Evolutionary conservation across 371 early-diverging fungal species (phyloP).

Genomic region (Massospora cicadina): DNA sequence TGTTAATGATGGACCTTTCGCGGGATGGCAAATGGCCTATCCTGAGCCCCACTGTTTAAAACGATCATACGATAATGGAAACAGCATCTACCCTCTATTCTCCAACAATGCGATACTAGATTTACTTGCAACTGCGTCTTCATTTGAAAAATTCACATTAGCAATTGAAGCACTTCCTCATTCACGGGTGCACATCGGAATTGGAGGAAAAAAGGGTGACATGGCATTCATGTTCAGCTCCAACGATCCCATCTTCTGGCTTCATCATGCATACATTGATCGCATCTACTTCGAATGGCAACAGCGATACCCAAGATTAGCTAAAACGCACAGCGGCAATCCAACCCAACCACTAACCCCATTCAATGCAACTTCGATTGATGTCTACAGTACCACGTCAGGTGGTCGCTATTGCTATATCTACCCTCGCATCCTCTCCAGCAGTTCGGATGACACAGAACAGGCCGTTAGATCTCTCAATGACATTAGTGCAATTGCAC

Average conservation of each 20-base stretch:
- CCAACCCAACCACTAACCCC: background rate
- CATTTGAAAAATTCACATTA: slow-evolving; percentile 19
- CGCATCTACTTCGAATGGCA: slow-evolving; percentile 14
- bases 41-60: slow-evolving; percentile 15
- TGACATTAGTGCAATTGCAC: background rate
- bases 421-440: background rate
- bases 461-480: background rate
- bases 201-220: slow-evolving; percentile 24
- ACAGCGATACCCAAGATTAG: background rate
- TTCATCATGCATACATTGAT: slow-evolving; percentile 17
- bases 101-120: background rate
- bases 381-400: background rate
- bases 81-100: background rate
- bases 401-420: slow-evolving; percentile 4
- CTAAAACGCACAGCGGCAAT: background rate
- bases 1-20: background rate
- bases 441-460: background rate
- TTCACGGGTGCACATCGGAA: slow-evolving; percentile 22
- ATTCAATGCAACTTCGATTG: background rate
- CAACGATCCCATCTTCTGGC: slow-evolving; percentile 16
- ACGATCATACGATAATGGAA: slow-evolving; percentile 13
- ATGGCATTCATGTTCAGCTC: slow-evolving; percentile 21
- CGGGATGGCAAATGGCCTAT: slow-evolving; percentile 5
- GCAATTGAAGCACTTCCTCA: slow-evolving; percentile 24
- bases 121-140: background rate